These are phyloP conservation scores for Fusarium sp. DNA, from an alignment of 2,329 filamentous ascomycete species.

Conservation along the genomic window DNA sequence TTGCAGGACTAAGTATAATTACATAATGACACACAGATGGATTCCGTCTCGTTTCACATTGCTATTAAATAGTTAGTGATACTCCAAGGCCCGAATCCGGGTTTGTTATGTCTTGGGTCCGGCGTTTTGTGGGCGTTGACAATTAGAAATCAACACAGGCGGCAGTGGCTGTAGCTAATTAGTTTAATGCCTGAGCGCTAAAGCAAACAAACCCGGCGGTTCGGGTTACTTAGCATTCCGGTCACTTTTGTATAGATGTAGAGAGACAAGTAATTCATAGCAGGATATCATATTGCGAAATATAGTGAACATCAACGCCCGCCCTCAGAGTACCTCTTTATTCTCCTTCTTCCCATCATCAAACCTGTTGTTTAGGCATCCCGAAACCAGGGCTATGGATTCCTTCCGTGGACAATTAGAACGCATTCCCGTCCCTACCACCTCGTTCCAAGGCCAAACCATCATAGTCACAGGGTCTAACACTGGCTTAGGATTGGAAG, in stretches of 20 bases:
- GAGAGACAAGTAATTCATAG: too few relatives aligned
- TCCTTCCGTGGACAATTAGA: background rate
- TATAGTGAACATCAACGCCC: too few relatives aligned
- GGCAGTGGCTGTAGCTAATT: fast-evolving
- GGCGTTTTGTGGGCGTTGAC: background rate
- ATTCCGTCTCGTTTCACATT: background rate
- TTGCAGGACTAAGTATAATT: background rate
- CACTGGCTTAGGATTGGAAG: background rate
- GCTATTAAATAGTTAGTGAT: background rate
- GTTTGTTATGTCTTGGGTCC: too few relatives aligned
- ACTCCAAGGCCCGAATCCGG: too few relatives aligned
- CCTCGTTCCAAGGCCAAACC: background rate
- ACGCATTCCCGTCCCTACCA: background rate
- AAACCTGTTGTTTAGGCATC: background rate
- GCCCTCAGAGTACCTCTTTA: fast-evolving
- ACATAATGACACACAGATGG: background rate
- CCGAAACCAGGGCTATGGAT: background rate
- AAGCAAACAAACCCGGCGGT: background rate
- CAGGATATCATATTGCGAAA: background rate
- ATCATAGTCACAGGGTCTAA: background rate
- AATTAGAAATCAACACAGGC: background rate
- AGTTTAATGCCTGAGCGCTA: background rate
- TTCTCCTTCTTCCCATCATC: too few relatives aligned
- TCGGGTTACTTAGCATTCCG: background rate
- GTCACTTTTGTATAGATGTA: too few relatives aligned